Evolutionary conservation across 805 yeast species (phyloP).

Genomic region (Brettanomyces naardenensis): DNA sequence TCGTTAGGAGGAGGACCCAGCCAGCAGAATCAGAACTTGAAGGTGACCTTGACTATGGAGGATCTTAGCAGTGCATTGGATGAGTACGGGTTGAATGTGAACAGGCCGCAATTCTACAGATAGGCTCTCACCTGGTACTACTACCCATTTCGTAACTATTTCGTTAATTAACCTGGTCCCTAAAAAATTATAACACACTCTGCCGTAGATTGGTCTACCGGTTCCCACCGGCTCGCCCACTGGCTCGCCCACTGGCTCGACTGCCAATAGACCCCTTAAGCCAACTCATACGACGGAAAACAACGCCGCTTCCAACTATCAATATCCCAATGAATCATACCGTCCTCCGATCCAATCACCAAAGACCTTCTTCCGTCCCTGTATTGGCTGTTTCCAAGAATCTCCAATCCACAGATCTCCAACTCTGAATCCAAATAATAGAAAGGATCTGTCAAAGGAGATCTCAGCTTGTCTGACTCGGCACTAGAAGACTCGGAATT

Average conservation of each 20-base stretch:
- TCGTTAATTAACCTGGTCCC: neutral
- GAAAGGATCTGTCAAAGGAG: conserved; percentile 12
- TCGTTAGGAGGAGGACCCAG: conserved; percentile 5
- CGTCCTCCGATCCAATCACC: conserved; percentile 58
- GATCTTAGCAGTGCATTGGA: conserved; percentile 87
- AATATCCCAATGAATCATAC: conserved; percentile 62
- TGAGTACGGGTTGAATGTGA: conserved; percentile 76
- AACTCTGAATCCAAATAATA: conserved; percentile 20
- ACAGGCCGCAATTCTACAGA: conserved; percentile 91
- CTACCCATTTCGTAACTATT: neutral
- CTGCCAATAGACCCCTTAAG: too few species aligned
- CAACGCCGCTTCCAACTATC: conserved; percentile 58
- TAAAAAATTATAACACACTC: neutral
- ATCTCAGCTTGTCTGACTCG: neutral
- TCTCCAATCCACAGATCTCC: conserved; percentile 56
- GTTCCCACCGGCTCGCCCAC: too few species aligned
- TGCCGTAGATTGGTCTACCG: too few species aligned
- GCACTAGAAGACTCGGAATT: neutral
- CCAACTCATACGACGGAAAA: conserved; percentile 45
- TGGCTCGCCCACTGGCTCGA: too few species aligned
- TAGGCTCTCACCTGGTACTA: conserved; percentile 21
- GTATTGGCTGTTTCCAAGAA: conserved; percentile 34
- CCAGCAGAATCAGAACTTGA: conserved; percentile 27
- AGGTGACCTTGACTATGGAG: conserved; percentile 85
- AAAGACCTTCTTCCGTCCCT: conserved; percentile 32